phyloP scores from a whole-genome alignment of 2,329 filamentous ascomycete genomes.

The Ceratocystis huliohia region DNA sequence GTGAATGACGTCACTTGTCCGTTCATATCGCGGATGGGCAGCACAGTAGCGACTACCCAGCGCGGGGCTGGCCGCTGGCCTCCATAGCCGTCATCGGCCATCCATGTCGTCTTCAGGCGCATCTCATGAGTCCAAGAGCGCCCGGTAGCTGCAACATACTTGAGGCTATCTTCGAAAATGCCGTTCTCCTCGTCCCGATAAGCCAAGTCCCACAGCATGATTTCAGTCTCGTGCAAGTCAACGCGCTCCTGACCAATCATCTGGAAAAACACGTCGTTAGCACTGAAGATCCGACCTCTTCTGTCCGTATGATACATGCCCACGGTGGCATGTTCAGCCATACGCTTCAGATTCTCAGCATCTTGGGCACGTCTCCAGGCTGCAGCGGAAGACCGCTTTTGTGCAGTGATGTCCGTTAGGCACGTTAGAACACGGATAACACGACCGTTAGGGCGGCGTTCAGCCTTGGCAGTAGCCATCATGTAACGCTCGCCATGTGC shows the following conservation, averaged over 20 bases:
- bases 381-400: constrained; percentile 38
- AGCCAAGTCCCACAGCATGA: constrained; percentile 36
- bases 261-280: constrained; percentile 42
- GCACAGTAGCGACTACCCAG: constrained; percentile 39
- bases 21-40: constrained; percentile 37
- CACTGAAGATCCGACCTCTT: constrained; percentile 37
- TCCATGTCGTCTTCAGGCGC: constrained; percentile 37
- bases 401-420: constrained; percentile 37
- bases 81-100: constrained; percentile 34
- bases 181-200: constrained; percentile 36
- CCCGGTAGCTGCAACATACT: constrained; percentile 31
- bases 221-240: constrained; percentile 29
- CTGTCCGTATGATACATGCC: constrained; percentile 43
- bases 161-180: constrained; percentile 31
- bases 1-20: constrained; percentile 36
- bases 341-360: constrained; percentile 41
- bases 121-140: constrained; percentile 37
- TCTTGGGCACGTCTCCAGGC: constrained; percentile 39
- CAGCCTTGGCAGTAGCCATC: constrained; percentile 37
- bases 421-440: constrained; percentile 37
- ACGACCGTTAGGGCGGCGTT: constrained; percentile 33
- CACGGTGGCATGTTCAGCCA: constrained; percentile 42
- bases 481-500: constrained; percentile 30
- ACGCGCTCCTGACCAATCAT: constrained; percentile 38
- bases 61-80: constrained; percentile 34